Evolutionary conservation across 2,329 filamentous ascomycete genomes (phyloP).

Genomic region (Pseudophaeomoniella oleicola): DNA sequence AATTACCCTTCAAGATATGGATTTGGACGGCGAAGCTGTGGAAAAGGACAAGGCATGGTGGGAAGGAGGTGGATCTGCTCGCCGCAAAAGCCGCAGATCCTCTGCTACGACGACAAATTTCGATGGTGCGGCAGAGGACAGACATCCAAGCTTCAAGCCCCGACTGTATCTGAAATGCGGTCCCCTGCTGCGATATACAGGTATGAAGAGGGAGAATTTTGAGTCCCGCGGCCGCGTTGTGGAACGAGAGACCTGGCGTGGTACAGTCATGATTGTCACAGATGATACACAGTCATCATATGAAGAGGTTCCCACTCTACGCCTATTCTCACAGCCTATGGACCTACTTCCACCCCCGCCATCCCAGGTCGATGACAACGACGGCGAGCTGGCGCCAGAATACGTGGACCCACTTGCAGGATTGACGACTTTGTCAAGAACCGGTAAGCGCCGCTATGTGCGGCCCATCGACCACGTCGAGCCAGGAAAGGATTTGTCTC

Average conservation of each 20-base stretch:
- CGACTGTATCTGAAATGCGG: slow-evolving; percentile 77
- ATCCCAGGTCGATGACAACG: slow-evolving; percentile 47
- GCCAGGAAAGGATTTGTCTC: slow-evolving; percentile 64
- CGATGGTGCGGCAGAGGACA: slow-evolving; percentile 8
- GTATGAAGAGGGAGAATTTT: slow-evolving; percentile 46
- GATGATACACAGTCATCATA: slow-evolving; percentile 73
- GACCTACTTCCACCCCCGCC: slow-evolving; percentile 69
- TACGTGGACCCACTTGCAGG: slow-evolving; percentile 84
- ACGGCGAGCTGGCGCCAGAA: slow-evolving; percentile 51
- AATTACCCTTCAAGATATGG: slow-evolving; percentile 43
- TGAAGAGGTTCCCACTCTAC: slow-evolving; percentile 58
- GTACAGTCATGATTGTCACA: slow-evolving; percentile 91
- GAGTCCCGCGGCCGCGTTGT: slow-evolving; percentile 20
- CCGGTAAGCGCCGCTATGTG: slow-evolving; percentile 76
- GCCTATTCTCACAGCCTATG: slow-evolving; percentile 76
- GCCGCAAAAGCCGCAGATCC: slow-evolving; percentile 31
- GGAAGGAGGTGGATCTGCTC: slow-evolving; percentile 44
- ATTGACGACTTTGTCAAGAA: slow-evolving; percentile 69
- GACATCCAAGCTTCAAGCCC: slow-evolving; percentile 51
- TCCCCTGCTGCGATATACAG: slow-evolving; percentile 77
- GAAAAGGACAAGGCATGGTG: slow-evolving; percentile 58
- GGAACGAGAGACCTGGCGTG: slow-evolving; percentile 76
- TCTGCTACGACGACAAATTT: slow-evolving; percentile 21
- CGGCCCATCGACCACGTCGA: slow-evolving; percentile 77
- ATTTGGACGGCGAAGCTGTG: slow-evolving; percentile 33